These are phyloP conservation scores for Kurtzmaniella fragi DNA, from an alignment of 805 yeast species.

Conservation along the genomic window DNA sequence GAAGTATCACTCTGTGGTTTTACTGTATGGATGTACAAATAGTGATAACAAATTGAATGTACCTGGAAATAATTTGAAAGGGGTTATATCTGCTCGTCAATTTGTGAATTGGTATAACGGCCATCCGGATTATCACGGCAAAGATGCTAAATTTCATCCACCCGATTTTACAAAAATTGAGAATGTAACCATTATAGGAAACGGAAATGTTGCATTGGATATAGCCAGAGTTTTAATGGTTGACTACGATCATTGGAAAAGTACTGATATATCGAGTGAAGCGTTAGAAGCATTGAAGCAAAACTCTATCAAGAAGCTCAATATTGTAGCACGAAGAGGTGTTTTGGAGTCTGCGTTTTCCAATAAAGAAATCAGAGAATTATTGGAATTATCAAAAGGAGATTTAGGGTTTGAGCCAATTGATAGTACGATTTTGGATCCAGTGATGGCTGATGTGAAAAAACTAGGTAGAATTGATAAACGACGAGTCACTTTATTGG, in stretches of 20 bases:
- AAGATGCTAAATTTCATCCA: slow-evolving; percentile 22
- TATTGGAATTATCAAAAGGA: slow-evolving; percentile 52
- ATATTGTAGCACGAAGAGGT: slow-evolving; percentile 83
- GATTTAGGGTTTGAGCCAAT: slow-evolving; percentile 44
- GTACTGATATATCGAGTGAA: slow-evolving; percentile 65
- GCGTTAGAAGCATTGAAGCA: slow-evolving; percentile 52
- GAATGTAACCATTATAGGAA: slow-evolving; percentile 81
- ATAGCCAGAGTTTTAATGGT: slow-evolving; percentile 75
- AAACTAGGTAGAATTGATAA: slow-evolving; percentile 49
- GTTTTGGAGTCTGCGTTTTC: slow-evolving; percentile 83
- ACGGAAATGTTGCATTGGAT: slow-evolving; percentile 95
- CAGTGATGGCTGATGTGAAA: slow-evolving; percentile 17
- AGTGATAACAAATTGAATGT: slow-evolving; percentile 50
- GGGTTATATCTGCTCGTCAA: slow-evolving; percentile 73
- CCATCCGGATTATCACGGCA: slow-evolving; percentile 54
- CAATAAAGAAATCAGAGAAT: slow-evolving; percentile 85
- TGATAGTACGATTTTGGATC: slow-evolving; percentile 25
- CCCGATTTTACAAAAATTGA: slow-evolving; percentile 61
- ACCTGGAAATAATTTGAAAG: slow-evolving; percentile 56
- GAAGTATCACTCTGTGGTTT: slow-evolving; percentile 66
- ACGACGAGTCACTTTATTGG: slow-evolving; percentile 59
- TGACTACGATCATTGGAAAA: slow-evolving; percentile 49
- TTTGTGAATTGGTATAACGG: slow-evolving; percentile 98
- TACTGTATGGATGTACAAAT: slow-evolving; percentile 78
- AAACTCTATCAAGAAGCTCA: slow-evolving; percentile 58